These are phyloP conservation scores for Botrytis fabae DNA, from an alignment of 2,329 filamentous ascomycete genomes.

Conservation along the genomic window DNA sequence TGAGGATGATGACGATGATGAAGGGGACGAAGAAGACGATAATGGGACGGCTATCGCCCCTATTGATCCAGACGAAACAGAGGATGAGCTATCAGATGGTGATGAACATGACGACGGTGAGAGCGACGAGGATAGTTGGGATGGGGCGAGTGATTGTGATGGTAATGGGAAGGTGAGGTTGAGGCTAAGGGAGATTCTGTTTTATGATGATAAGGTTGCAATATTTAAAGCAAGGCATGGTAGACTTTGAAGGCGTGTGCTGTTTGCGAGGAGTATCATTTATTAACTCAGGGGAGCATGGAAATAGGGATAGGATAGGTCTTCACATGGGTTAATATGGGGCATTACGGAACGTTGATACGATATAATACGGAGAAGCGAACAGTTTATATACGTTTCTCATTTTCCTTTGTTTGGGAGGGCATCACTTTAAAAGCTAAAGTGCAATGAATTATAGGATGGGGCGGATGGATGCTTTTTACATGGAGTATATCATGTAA, in stretches of 20 bases:
- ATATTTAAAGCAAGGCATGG: slow-evolving; percentile 69
- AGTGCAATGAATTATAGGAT: not conserved
- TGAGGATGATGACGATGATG: slow-evolving; percentile 45
- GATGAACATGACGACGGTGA: slow-evolving; percentile 42
- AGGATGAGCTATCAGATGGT: slow-evolving; percentile 44
- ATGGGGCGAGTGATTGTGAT: slow-evolving; percentile 50
- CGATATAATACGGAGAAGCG: not conserved
- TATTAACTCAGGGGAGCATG: not conserved
- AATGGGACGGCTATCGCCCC: slow-evolving; percentile 39
- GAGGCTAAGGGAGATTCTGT: slow-evolving; percentile 73
- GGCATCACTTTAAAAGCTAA: not conserved
- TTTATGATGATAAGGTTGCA: slow-evolving; percentile 80
- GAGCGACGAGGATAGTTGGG: slow-evolving; percentile 51
- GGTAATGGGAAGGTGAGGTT: slow-evolving; percentile 49
- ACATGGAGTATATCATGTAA: not conserved
- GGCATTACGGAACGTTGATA: slow-evolving; percentile 2
- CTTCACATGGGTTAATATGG: not conserved
- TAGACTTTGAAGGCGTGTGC: slow-evolving; percentile 29
- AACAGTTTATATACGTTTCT: not conserved
- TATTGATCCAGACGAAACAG: slow-evolving; percentile 43
- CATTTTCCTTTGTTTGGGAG: not conserved
- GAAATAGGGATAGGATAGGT: not conserved
- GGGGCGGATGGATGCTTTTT: not conserved
- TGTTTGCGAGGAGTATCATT: not conserved
- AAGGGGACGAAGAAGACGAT: slow-evolving; percentile 47